Evolutionary conservation across 2,329 filamentous ascomycete species (phyloP).

Genomic region (Penicillium paneum): DNA sequence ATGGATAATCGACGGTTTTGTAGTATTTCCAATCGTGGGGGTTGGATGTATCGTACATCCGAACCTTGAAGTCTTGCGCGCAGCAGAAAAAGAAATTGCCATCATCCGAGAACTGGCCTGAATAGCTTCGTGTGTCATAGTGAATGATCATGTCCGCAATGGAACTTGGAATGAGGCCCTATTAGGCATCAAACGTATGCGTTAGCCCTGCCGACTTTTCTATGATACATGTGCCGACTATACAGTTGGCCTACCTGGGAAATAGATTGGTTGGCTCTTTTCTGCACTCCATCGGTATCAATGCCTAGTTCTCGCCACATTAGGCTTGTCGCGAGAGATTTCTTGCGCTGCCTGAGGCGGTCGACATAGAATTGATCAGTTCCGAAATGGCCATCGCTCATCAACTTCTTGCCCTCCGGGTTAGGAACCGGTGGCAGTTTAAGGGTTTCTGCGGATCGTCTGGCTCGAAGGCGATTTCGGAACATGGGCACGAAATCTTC

Average conservation of each 20-base stretch:
- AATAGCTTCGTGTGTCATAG: conserved; percentile 82
- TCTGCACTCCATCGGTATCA: conserved; percentile 56
- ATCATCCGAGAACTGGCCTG: conserved; percentile 93
- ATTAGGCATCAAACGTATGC: conserved; percentile 1
- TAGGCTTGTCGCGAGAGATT: conserved; percentile 63
- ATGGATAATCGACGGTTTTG: conserved; percentile 81
- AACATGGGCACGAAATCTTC: conserved; percentile 28
- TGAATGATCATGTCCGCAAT: conserved; percentile 83
- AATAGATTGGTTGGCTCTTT: conserved; percentile 64
- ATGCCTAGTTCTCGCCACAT: conserved; percentile 78
- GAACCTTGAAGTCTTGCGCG: conserved; percentile 87
- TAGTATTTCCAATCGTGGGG: conserved; percentile 95
- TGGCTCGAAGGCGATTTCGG: conserved; percentile 49
- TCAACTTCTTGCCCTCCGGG: conserved; percentile 69
- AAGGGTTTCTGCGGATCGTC: conserved; percentile 42
- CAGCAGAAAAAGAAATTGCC: conserved; percentile 96
- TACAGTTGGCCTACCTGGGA: conserved; percentile 54
- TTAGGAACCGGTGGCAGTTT: conserved; percentile 82
- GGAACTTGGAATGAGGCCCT: conserved; percentile 74
- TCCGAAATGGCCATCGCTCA: conserved; percentile 80
- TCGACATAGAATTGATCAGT: conserved; percentile 57
- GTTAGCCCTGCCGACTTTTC: background rate
- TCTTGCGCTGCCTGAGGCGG: conserved; percentile 55
- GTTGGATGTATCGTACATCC: conserved; percentile 97
- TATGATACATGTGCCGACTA: background rate